Conservation (phyloP, 768 basidiomycete species). For the Suillus variegatus region DNA sequence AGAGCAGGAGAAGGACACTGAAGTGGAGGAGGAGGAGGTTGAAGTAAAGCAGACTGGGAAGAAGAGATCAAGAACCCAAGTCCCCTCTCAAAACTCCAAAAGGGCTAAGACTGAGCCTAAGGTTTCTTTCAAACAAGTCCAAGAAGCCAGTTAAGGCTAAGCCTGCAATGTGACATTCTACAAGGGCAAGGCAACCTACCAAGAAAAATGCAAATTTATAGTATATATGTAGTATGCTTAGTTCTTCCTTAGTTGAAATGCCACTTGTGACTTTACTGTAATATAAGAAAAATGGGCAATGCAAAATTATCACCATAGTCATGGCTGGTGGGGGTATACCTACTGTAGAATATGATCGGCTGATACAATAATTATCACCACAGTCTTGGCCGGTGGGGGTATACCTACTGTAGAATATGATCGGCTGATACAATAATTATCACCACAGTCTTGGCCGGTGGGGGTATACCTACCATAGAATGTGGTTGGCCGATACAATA, state of each 20-base stretch:
- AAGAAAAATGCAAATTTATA: background rate
- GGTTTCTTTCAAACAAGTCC: background rate
- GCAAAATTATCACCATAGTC: background rate
- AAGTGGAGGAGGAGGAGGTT: background rate
- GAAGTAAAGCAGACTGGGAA: background rate
- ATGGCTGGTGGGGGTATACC: too few species aligned
- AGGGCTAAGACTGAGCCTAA: background rate
- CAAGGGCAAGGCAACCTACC: background rate
- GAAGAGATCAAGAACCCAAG: background rate
- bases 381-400: too few species aligned
- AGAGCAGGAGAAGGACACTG: too few species aligned
- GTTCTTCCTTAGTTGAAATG: background rate
- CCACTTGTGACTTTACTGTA: background rate
- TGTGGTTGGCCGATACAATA: too few species aligned
- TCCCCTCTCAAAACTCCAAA: background rate
- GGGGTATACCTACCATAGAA: too few species aligned
- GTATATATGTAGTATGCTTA: background rate
- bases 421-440: background rate
- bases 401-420: too few species aligned
- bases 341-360: too few species aligned
- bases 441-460: too few species aligned
- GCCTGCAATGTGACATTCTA: background rate
- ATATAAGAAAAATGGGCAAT: background rate
- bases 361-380: background rate
- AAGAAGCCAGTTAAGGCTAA: background rate